Evolutionary conservation across 2,329 filamentous ascomycete species (phyloP), one percentile per base, ranked within the genome.

Genomic region (Knoxdaviesia proteae): DNA sequence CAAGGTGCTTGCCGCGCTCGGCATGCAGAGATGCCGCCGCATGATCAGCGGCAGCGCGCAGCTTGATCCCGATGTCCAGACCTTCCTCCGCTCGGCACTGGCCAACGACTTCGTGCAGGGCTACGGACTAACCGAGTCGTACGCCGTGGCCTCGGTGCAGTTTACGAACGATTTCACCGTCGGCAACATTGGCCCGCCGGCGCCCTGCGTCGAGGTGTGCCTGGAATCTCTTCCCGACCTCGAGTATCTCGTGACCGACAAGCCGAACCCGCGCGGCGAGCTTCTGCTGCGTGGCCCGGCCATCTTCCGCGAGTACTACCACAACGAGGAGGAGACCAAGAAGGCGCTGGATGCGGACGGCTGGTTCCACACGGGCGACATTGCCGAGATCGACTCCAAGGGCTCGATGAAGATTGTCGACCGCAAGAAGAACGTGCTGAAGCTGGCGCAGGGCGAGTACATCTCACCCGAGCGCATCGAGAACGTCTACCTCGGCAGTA

Each of bases 391-490:
- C 30, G 90, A 98, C 59, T 76, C 77, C 50, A 61, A 82, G 54
- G 90, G 90, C 47, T 83, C 87, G 47, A 80, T 96, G 67, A 77
- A 74, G 60, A 93, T 98, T 60, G 80, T 98, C 53, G 90, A 98
- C 61, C 86, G 90, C 53, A 80, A 86, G 63, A 98, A 98, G 80
- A 96, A 96, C 61, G 84, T 98, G n/a, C 75, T 98, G 56, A 98
- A 98, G 71, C 74, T 98, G 44, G 79, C 88, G 0, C 90, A 98
- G 61, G 90, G 90, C 58, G 90, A 98, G 64, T 98, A 98, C 62
- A 84, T 98, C 53, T 94, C 87, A 1, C 90, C 90, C 9, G 90
- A 98, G 64, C 83, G 87, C 45, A 84, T 98, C 55, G 90, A 98
- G 67, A 94, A 94, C 58, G 80, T 94, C 34, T 92, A 87, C 59